Conservation (phyloP, 2,329 filamentous ascomycete genomes). For the Cadophora sp. region DNA sequence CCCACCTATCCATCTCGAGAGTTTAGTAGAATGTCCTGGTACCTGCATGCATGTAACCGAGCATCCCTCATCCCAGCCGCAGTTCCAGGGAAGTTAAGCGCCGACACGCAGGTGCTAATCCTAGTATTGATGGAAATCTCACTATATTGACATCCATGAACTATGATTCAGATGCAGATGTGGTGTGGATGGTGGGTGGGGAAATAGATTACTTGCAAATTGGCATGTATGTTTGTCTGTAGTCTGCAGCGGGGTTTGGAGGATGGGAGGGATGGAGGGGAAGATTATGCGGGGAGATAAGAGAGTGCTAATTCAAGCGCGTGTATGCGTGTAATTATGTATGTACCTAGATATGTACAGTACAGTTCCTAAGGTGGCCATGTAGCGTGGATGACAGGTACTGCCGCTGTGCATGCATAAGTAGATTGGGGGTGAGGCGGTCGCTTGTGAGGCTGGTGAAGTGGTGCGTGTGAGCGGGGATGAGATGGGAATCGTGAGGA, state of each 20-base stretch:
- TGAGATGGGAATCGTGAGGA: background rate
- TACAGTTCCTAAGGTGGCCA: background rate
- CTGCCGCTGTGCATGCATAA: slow-evolving; percentile 6
- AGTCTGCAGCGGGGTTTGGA: too few relatives aligned
- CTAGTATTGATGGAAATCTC: background rate
- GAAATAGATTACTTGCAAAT: background rate
- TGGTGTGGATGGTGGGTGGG: background rate
- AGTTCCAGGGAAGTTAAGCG: background rate
- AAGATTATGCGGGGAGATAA: slow-evolving; percentile 5
- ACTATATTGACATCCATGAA: too few relatives aligned
- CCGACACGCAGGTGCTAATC: background rate
- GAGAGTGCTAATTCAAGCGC: slow-evolving; percentile 10
- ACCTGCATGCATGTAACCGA: background rate
- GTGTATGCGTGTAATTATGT: background rate
- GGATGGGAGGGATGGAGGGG: background rate
- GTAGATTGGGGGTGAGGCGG: background rate
- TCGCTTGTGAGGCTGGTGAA: background rate
- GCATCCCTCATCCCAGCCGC: background rate
- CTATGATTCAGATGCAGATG: background rate
- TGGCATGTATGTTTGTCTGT: background rate
- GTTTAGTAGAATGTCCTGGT: background rate
- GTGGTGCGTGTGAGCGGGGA: background rate
- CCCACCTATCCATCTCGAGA: background rate
- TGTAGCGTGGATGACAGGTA: slow-evolving; percentile 8
- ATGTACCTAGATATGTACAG: too few relatives aligned